phyloP scores from a whole-genome alignment of 1,284 basidiomycete genomes.

The Hymenochaete sp. region DNA sequence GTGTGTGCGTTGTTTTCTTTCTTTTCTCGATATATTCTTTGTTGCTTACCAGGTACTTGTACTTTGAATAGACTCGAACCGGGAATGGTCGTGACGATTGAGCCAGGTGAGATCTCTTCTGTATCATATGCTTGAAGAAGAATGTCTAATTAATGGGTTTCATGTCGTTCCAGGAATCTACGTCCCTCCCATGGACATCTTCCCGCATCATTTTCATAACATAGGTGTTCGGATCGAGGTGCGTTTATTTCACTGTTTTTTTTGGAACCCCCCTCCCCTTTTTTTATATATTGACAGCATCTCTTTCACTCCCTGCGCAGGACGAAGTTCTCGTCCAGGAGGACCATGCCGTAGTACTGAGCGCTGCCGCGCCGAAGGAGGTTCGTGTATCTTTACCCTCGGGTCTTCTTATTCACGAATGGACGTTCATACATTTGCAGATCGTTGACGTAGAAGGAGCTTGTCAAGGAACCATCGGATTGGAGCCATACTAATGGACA shows the following conservation, averaged over 20 bases:
- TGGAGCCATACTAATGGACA: conserved; percentile 48
- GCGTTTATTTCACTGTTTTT: conserved; percentile 16
- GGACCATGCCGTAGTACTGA: conserved; percentile 61
- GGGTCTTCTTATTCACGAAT: neutral
- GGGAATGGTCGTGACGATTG: conserved; percentile 88
- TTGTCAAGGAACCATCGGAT: conserved; percentile 68
- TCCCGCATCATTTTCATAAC: conserved; percentile 82
- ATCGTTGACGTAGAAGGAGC: conserved; percentile 81
- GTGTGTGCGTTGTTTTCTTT: conserved; percentile 27
- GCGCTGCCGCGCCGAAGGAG: conserved; percentile 82
- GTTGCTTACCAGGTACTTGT: too few relatives aligned
- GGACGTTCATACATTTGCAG: conserved; percentile 27
- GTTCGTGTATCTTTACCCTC: conserved; percentile 30
- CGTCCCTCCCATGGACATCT: conserved; percentile 68
- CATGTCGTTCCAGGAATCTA: conserved; percentile 49
- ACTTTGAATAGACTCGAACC: conserved; percentile 35
- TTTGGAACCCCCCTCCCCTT: neutral
- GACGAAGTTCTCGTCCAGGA: conserved; percentile 80
- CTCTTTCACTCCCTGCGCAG: conserved; percentile 28
- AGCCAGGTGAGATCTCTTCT: conserved; percentile 58
- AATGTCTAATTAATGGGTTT: neutral
- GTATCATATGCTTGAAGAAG: too few relatives aligned
- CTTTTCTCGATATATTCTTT: conserved; percentile 4
- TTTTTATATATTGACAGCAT: too few relatives aligned
- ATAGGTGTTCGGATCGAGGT: conserved; percentile 87